Evolutionary conservation across 169 alveolate species (phyloP).

Genomic region (Cryptosporidium sp.): DNA sequence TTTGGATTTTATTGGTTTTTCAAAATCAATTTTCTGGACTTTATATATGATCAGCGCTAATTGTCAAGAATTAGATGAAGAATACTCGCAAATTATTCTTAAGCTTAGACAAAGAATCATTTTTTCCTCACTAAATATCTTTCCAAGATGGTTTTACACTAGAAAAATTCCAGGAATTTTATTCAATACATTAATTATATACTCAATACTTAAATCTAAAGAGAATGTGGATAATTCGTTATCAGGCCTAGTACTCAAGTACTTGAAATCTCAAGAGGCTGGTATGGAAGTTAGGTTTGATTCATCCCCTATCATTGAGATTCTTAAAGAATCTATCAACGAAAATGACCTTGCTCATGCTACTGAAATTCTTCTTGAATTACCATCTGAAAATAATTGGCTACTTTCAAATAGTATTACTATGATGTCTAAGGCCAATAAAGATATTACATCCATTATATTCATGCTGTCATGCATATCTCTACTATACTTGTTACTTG

Average conservation of each 20-base stretch:
- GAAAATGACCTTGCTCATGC: background rate
- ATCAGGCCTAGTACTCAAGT: slow-evolving; percentile 2
- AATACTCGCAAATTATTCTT: background rate
- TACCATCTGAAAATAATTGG: slow-evolving; percentile 15
- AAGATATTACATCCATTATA: slow-evolving; percentile 3
- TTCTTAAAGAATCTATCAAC: slow-evolving; percentile 3
- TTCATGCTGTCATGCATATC: slow-evolving; percentile 21
- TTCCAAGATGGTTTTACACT: slow-evolving; percentile 29
- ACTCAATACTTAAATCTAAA: slow-evolving; percentile 11
- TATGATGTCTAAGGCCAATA: background rate
- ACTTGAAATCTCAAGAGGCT: background rate
- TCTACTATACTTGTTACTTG: background rate
- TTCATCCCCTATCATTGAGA: background rate
- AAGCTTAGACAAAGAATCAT: background rate
- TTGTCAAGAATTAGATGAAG: background rate
- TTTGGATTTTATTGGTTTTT: slow-evolving; percentile 25
- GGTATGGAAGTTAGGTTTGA: slow-evolving; percentile 24
- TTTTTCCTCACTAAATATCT: background rate
- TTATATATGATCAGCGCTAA: background rate
- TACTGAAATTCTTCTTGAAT: background rate
- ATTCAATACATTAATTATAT: slow-evolving; percentile 17
- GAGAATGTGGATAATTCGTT: background rate
- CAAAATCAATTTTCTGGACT: slow-evolving; percentile 28
- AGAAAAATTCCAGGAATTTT: slow-evolving; percentile 20
- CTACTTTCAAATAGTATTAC: slow-evolving; percentile 8